Conservation (phyloP, 2,329 filamentous ascomycete genomes). For the Fusarium ambrosium region DNA sequence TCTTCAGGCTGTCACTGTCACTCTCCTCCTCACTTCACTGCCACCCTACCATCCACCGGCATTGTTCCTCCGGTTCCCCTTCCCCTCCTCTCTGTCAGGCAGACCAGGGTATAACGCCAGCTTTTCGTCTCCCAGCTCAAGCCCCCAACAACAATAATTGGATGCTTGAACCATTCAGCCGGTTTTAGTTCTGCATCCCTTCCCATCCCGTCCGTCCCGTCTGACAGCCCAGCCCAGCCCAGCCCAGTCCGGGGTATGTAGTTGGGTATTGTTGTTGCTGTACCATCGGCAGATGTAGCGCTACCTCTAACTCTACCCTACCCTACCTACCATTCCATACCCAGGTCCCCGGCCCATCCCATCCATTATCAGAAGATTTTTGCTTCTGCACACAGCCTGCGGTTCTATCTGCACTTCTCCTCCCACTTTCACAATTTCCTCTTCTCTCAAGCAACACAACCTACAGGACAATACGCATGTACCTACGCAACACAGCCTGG, state of each 20-base stretch:
- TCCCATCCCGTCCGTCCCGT: neutral
- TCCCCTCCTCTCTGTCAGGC: too few species aligned
- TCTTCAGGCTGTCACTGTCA: neutral
- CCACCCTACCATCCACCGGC: neutral
- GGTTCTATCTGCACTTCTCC: neutral
- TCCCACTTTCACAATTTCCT: neutral
- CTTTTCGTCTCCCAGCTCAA: neutral
- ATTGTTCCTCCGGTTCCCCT: neutral
- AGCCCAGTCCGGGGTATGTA: neutral
- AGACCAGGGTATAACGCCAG: neutral
- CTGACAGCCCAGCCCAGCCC: neutral
- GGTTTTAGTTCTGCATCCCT: neutral
- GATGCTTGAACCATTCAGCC: constrained; percentile 2
- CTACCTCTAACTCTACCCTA: too few species aligned
- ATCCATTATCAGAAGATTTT: neutral
- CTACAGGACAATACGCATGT: neutral
- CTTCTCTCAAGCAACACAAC: neutral
- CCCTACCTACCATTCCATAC: too few species aligned
- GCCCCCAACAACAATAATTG: neutral
- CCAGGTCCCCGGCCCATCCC: neutral
- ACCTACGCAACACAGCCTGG: neutral
- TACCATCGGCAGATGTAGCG: neutral
- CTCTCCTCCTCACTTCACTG: neutral
- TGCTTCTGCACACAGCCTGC: neutral
- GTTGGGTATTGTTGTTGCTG: neutral